Conservation (phyloP, 169 alveolate species). For the Babesia bigemina region DNA sequence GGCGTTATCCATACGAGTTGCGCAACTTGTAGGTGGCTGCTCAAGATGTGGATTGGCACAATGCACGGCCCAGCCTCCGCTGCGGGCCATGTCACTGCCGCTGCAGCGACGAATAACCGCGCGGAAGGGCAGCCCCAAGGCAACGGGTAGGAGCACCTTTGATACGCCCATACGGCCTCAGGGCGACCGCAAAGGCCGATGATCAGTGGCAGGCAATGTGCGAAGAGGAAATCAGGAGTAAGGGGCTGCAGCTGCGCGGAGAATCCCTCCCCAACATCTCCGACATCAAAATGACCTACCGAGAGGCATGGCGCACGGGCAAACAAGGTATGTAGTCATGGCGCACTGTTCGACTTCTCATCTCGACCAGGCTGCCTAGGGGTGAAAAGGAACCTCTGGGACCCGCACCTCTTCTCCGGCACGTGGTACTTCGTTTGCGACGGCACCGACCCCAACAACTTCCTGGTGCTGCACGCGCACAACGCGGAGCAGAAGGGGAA, state of each 20-base stretch:
- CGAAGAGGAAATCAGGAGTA: conserved; percentile 21
- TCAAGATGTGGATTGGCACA: neutral
- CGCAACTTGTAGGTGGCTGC: no score
- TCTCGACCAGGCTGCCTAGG: conserved; percentile 45
- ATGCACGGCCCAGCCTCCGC: neutral
- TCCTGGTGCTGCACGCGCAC: conserved; percentile 51
- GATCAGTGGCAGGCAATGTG: neutral
- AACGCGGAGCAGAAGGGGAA: neutral
- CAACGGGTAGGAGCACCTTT: no score
- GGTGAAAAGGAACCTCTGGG: conserved; percentile 46
- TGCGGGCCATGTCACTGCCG: neutral
- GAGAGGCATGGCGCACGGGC: conserved; percentile 62
- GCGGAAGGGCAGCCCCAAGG: no score
- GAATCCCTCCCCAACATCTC: conserved; percentile 41
- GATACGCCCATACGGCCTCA: neutral
- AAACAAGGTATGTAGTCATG: conserved; percentile 41
- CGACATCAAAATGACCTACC: conserved; percentile 40
- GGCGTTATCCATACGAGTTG: no score
- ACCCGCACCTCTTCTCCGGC: conserved; percentile 44
- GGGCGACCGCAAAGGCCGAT: neutral
- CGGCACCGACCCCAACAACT: conserved; percentile 66
- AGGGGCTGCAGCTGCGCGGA: conserved; percentile 51
- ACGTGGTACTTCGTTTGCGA: conserved; percentile 65
- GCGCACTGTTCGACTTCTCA: no score
- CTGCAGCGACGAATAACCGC: neutral